Conservation (phyloP, 2,329 filamentous ascomycete species). For the Penicillium sp. region DNA sequence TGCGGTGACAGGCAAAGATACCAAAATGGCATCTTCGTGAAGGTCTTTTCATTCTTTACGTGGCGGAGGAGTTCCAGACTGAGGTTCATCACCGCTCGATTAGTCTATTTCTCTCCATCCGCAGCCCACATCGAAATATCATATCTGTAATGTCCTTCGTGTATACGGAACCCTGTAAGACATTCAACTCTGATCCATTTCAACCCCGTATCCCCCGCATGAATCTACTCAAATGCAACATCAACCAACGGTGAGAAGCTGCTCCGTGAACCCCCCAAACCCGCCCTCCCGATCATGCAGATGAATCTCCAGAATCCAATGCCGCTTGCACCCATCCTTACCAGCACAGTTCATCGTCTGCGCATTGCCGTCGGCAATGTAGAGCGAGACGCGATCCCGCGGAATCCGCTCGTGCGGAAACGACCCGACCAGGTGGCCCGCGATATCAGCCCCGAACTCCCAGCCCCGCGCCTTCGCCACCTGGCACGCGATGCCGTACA, state of each 20-base stretch:
- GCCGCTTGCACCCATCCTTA: conserved; percentile 44
- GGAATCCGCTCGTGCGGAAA: conserved; percentile 54
- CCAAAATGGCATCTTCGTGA: no score
- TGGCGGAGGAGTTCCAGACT: no score
- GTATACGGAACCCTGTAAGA: no score
- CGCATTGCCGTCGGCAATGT: conserved; percentile 47
- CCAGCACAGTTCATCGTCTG: conserved; percentile 42
- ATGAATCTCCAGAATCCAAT: conserved; percentile 55
- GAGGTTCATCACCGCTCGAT: no score
- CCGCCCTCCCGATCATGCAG: conserved; percentile 41
- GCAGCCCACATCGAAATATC: no score
- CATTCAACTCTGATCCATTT: no score
- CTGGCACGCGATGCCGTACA: conserved; percentile 47
- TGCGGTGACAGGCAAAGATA: no score
- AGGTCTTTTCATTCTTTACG: no score
- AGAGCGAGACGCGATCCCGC: conserved; percentile 46
- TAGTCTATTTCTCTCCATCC: no score
- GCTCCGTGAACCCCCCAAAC: conserved; percentile 47
- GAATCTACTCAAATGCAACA: no score
- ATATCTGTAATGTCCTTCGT: no score
- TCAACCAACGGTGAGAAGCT: conserved; percentile 30
- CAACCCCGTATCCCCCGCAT: no score
- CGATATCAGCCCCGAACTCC: conserved; percentile 46
- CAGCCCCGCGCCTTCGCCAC: conserved; percentile 43
- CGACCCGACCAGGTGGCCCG: conserved; percentile 52